phyloP scores from a whole-genome alignment of 495 filamentous ascomycete species.

The Diplogelasinospora grovesii region DNA sequence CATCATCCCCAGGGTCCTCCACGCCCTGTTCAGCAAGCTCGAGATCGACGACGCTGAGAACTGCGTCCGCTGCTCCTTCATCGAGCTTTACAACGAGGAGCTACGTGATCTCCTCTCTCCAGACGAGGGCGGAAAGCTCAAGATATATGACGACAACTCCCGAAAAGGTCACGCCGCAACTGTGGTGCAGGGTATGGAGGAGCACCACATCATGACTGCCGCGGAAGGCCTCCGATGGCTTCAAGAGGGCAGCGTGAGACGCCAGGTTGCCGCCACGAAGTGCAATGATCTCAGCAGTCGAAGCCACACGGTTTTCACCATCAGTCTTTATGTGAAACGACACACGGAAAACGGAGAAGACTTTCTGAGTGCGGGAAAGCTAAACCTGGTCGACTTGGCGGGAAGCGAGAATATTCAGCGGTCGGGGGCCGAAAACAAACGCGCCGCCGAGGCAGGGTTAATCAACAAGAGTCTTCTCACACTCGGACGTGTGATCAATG shows the following conservation, averaged over 20 bases:
- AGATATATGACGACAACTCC: conserved; percentile 88
- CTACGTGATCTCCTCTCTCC: conserved; percentile 76
- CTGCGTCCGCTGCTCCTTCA: conserved; percentile 95
- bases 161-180: conserved; percentile 74
- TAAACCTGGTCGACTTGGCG: conserved; percentile 93
- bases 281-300: conserved; percentile 96
- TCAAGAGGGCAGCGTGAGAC: conserved; percentile 83
- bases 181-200: conserved; percentile 95
- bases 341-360: conserved; percentile 74
- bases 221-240: conserved; percentile 78
- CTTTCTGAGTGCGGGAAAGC: conserved; percentile 84
- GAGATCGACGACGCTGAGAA: conserved; percentile 72
- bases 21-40: conserved; percentile 78
- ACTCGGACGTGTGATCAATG: conserved; percentile 94
- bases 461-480: conserved; percentile 98
- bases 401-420: conserved; percentile 97
- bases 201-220: conserved; percentile 81
- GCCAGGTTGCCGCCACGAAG: conserved; percentile 95
- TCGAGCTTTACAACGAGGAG: conserved; percentile 97
- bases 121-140: conserved; percentile 79
- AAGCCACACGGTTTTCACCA: conserved; percentile 94
- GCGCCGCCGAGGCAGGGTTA: conserved; percentile 87
- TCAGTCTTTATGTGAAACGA: conserved; percentile 81
- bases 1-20: conserved; percentile 84
- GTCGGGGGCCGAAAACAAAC: conserved; percentile 95